Percentiles rank a stretch among this genome's conserved stretches.
phyloP scores from a whole-genome alignment of 2,329 filamentous ascomycete genomes.

The Fusarium palustre region DNA sequence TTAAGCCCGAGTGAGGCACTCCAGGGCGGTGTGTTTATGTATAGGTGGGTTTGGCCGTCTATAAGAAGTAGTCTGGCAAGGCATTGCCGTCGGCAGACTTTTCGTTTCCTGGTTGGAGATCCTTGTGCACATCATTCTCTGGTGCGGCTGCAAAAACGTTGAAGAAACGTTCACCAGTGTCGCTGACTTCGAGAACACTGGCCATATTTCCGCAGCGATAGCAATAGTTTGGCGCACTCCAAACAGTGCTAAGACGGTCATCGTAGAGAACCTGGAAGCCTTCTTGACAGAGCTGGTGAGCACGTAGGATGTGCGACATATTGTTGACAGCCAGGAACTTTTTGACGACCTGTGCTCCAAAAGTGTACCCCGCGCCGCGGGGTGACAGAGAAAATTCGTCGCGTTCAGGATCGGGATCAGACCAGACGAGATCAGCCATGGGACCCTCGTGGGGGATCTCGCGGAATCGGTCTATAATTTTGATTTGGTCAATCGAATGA shows the following conservation, averaged over 20 bases:
- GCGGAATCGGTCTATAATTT: slow-evolving; percentile 98
- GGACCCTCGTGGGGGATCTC: slow-evolving; percentile 99
- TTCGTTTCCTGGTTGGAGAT: slow-evolving; percentile 81
- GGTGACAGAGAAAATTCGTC: slow-evolving; percentile 97
- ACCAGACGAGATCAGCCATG: slow-evolving; percentile 99
- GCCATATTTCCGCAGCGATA: slow-evolving; percentile 98
- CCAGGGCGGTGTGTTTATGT: slow-evolving; percentile 18
- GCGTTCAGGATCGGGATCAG: slow-evolving; percentile 94
- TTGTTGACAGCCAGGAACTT: slow-evolving; percentile 98
- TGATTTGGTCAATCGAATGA: slow-evolving; percentile 99
- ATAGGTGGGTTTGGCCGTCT: slow-evolving; percentile 37
- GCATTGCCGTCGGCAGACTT: slow-evolving; percentile 72
- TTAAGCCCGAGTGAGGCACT: slow-evolving; percentile 32
- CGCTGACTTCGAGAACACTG: slow-evolving; percentile 94
- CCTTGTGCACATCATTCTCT: slow-evolving; percentile 92
- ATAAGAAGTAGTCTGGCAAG: slow-evolving; percentile 80
- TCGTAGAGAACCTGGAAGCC: slow-evolving; percentile 98
- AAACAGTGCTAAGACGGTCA: slow-evolving; percentile 93
- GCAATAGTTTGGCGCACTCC: slow-evolving; percentile 97
- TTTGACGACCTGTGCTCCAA: slow-evolving; percentile 96
- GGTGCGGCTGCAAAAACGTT: slow-evolving; percentile 98
- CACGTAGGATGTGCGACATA: slow-evolving; percentile 97
- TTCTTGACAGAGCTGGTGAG: slow-evolving; percentile 98
- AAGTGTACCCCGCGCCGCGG: slow-evolving; percentile 94
- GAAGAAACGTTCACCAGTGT: slow-evolving; percentile 92